Evolutionary conservation across 2,329 filamentous ascomycete species (phyloP), one percentile per base, ranked within the genome.

Genomic region (Trichophyton simii): DNA sequence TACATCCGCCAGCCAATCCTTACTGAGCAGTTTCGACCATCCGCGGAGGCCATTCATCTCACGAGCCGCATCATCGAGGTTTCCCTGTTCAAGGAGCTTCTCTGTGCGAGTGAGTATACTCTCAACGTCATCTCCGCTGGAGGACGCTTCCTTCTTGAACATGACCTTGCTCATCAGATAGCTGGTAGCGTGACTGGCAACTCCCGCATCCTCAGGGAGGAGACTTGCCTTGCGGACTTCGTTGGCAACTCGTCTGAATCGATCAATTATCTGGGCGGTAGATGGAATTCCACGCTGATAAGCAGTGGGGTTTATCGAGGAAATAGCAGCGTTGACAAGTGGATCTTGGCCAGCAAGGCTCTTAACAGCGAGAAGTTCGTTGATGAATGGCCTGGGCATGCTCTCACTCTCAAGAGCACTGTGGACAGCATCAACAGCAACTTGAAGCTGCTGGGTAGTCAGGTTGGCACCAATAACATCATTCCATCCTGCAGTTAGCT

Each of bases 151-250:
- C 82, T 97, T 97, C 80, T 90, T 91, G 83, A 99, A 97, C 78
- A 97, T 85, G 59, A 97, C 82, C 78, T 96, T 95, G 80, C 89
- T 95, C 68, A 99, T 80, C 55, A 95, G 81, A 73, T 89, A 87
- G 73, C 88, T 94, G 50, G 91, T 92, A 2, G 92, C 91, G 73
- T 99, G 94, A 69, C 88, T 94, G 20, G 94, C 92, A 28, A 99
- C 88, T 67, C 94, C 94, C 0, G 94, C 94, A 70, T 96, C 88
- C 66, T 95, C 91, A 13, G 94, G 94, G 15, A 99, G 81, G 58
- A 99, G 82, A 52, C 88, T 87, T 20, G 94, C 94, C 80, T 99
- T 99, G 73, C 94, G 85, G 46, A 99, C 94, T 77, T 99, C 94
- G 61, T 80, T 79, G 1, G 94, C 89, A 15, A 99, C 94, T 58